Evolutionary conservation across 2,329 filamentous ascomycete genomes (phyloP), one percentile per base, ranked within the genome.

Genomic region (Ophioceras dolichostomum): DNA sequence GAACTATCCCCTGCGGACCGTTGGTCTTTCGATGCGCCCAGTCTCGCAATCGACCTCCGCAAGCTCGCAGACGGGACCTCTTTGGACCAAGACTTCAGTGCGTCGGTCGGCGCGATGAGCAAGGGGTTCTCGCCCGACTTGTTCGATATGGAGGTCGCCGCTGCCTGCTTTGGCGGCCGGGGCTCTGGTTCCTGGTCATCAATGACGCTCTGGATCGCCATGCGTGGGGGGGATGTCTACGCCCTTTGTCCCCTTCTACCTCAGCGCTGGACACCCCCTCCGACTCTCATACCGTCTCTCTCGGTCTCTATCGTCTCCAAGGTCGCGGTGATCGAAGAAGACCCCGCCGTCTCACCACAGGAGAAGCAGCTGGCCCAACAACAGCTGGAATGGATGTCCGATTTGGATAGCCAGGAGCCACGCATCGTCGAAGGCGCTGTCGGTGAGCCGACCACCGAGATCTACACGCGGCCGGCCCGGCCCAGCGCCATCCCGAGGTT

Each of bases 191-290:
- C 87, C 38, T 98, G 91, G 91, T 83, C 87, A 7, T 77, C 88
- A 9, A 95, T 95, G 83, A 96, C 91, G 1, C 67, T 98, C 10
- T 98, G 89, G 85, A 65, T 96, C 36, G 87, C 88, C n/a, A 98
- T 95, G 83, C 76, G 77, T 27, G 83, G 86, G 41, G 91, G 91
- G 4, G 88, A 95, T 52, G 73, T 96, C 5, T 98, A 98, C 52
- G 88, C 89, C 2, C 65, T 98, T 8, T 95, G 88, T 53, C 91
- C 91, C 2, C 68, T 98, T 29, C 65, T 98, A 22, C 91, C 91
- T 1, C 77, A 78, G 36, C 85, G 81, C 49, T 96, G 89, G 87
- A 76, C 83, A 18, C 78, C 82, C 18, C 78, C 81, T 12, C 70
- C 79, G 2, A 81, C 82, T 0, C 66, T 91, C 22, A 76, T 94